These are phyloP conservation scores for Termitomyces sp. DNA, from an alignment of 768 basidiomycete genomes.

Conservation along the genomic window DNA sequence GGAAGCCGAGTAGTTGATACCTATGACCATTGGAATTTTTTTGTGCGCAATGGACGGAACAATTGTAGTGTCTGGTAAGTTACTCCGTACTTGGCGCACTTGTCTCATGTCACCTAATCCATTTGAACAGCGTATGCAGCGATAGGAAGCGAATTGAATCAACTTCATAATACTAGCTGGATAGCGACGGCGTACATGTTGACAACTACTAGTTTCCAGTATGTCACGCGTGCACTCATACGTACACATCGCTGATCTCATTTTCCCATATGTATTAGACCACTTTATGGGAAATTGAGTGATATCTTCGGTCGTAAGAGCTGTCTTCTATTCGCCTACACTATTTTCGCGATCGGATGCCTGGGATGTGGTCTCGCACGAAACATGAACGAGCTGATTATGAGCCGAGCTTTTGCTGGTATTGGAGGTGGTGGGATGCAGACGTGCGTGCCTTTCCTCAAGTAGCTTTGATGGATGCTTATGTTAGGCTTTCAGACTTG, in stretches of 20 bases:
- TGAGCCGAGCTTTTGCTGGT: constrained; percentile 53
- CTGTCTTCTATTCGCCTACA: constrained; percentile 54
- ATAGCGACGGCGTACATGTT: constrained; percentile 63
- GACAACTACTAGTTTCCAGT: constrained; percentile 62
- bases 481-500: constrained; percentile 35
- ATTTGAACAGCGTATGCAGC: constrained; percentile 41
- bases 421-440: constrained; percentile 63
- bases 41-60: constrained; percentile 48
- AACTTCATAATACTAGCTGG: constrained; percentile 66
- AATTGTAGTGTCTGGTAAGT: constrained; percentile 44
- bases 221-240: constrained; percentile 13
- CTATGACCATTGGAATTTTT: constrained; percentile 48
- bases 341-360: constrained; percentile 51
- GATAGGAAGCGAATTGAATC: constrained; percentile 57
- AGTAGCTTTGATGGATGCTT: not conserved
- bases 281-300: constrained; percentile 61
- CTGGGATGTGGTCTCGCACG: constrained; percentile 50
- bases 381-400: constrained; percentile 53
- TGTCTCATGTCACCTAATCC: not conserved
- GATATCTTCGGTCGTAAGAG: constrained; percentile 64
- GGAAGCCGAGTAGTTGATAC: constrained; percentile 31
- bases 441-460: constrained; percentile 38
- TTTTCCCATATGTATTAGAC: constrained; percentile 29
- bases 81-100: not conserved
- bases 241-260: not conserved